These are phyloP conservation scores for Aphanoascus verrucosus DNA, from an alignment of 2,329 filamentous ascomycete genomes.

Conservation along the genomic window DNA sequence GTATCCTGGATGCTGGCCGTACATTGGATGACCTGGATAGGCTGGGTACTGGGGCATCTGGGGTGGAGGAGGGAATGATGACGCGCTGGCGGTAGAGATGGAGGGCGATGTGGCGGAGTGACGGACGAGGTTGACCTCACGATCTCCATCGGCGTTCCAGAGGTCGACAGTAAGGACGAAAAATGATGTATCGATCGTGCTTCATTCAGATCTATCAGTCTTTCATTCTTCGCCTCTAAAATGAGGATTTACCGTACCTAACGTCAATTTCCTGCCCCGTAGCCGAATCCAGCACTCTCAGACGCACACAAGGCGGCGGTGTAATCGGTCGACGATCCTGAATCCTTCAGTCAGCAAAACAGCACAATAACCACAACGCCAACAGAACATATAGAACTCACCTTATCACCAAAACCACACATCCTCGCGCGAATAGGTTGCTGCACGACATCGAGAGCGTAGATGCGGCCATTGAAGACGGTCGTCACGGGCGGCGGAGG, in stretches of 20 bases:
- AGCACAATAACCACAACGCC: background rate
- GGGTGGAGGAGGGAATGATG: constrained; percentile 55
- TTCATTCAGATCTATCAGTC: constrained; percentile 47
- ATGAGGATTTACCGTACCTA: constrained; percentile 56
- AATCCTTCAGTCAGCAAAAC: background rate
- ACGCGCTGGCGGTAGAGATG: constrained; percentile 69
- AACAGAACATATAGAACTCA: constrained; percentile 38
- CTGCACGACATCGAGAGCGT: constrained; percentile 69
- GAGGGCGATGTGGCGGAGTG: constrained; percentile 59
- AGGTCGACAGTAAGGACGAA: constrained; percentile 61
- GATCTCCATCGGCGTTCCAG: constrained; percentile 50
- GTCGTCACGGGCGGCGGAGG: constrained; percentile 32
- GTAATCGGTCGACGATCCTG: constrained; percentile 93
- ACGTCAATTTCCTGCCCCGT: constrained; percentile 75
- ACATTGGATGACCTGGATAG: constrained; percentile 29
- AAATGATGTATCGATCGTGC: constrained; percentile 58
- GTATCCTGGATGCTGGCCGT: constrained; percentile 29
- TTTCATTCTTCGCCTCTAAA: background rate
- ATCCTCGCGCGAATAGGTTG: constrained; percentile 88
- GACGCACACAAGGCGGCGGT: constrained; percentile 79
- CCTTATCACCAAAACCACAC: constrained; percentile 98
- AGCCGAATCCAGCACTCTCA: constrained; percentile 63
- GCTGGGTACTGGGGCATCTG: constrained; percentile 27
- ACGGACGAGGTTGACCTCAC: constrained; percentile 58
- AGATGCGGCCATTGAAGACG: constrained; percentile 35